Base-by-base conservation (phyloP, 148 eudicot genomes). In the Pouteria glomerata region DNA sequence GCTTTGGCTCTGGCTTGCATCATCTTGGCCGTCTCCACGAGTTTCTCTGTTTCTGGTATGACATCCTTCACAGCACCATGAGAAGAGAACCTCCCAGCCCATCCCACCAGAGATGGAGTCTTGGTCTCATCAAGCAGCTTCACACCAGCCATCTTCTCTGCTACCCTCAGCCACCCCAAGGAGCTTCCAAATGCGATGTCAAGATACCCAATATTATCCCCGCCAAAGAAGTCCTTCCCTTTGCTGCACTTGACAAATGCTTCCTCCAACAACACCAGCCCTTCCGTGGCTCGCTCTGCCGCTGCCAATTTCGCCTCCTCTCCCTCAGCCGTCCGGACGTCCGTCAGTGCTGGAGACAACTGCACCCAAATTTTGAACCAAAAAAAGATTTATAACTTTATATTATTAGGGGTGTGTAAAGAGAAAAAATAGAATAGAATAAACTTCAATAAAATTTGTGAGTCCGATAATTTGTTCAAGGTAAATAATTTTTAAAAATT, bases 131-230 rank as follows among this genome's bases (percentile, higher is more conserved):
- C 82, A 1, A 84, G 4, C 24, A 84, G 19, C 19, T 60, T 50
- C 0, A 65, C 15, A 18, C 30, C 61, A 0, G 1, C 1, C 53
- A 80, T 16, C 31, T 15, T 71, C 56, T 78, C 83, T 0, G 5
- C 12, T 0, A 53, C 78, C 19, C 55, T 74, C 1, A 84, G 18
- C 81, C 77, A 72, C 15, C 66, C 76, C 69, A 87, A 66, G 69
- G 18, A 65, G 67, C 81, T 14, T 24, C 88, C 83, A 1, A 84
- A 18, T 24, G 74, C 79, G 44, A 86, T 74, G 35, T 86, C 85
- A 0, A 86, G 31, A 63, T 42, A 86, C 1, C 89, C 87, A 23
- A 80, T 69, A 1, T 42, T 31, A 7, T 73, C 68, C 3, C 70
- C 77, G 4, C 82, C 72, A 13, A 82, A 82, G 64, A 57, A 82